Conservation (phyloP, 1,284 basidiomycete genomes). For the Rhodofomes roseus region DNA sequence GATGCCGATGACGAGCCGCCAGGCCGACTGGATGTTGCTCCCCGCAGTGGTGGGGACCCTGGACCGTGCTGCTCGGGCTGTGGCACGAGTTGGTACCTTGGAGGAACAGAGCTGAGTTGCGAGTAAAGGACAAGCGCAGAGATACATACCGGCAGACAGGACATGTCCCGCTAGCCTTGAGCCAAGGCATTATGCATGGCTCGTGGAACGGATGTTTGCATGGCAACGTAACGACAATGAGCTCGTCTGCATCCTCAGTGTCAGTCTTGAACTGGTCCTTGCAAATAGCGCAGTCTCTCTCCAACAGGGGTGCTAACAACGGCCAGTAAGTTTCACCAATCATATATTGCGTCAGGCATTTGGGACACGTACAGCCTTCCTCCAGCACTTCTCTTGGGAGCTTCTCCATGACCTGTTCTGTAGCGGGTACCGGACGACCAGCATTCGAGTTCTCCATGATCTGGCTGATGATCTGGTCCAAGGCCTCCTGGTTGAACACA, state of each 20-base stretch:
- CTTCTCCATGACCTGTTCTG: conserved; percentile 64
- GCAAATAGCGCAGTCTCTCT: conserved; percentile 75
- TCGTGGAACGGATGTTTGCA: conserved; percentile 83
- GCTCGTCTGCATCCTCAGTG: conserved; percentile 69
- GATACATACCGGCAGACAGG: conserved; percentile 72
- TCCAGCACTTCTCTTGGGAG: conserved; percentile 61
- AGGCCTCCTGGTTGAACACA: conserved; percentile 78
- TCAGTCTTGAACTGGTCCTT: conserved; percentile 70
- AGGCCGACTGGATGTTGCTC: conserved; percentile 1
- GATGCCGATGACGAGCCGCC: not conserved
- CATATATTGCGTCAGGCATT: not conserved
- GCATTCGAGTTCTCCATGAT: conserved; percentile 71
- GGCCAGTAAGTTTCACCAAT: not conserved
- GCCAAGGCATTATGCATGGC: conserved; percentile 78
- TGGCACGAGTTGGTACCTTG: conserved; percentile 50
- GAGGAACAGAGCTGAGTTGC: not conserved
- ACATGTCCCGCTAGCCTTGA: conserved; percentile 81
- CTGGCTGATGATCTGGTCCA: conserved; percentile 76
- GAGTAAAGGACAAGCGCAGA: not conserved
- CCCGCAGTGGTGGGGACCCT: conserved; percentile 15
- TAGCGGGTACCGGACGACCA: conserved; percentile 67
- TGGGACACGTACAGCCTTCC: conserved; percentile 48
- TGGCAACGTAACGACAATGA: conserved; percentile 66
- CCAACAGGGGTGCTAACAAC: conserved; percentile 47
- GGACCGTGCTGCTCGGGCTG: conserved; percentile 35